Conservation (phyloP, 2,329 filamentous ascomycete species). For the Trichoderma sp. region DNA sequence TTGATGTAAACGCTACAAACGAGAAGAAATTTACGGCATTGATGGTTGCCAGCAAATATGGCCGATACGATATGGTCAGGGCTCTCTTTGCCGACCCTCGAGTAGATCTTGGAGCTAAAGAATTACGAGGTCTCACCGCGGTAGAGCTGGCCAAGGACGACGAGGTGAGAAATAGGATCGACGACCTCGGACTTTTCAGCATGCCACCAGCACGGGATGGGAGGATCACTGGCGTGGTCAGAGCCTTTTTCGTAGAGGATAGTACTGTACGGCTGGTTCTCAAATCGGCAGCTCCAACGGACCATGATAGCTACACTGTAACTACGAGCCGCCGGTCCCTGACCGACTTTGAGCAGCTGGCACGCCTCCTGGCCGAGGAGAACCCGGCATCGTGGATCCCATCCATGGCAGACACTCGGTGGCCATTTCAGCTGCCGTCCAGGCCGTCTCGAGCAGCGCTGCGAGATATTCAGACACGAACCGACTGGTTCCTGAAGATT, state of each 20-base stretch:
- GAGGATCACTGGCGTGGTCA: constrained; percentile 87
- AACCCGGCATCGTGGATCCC: constrained; percentile 97
- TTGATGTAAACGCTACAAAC: constrained; percentile 95
- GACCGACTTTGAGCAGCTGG: constrained; percentile 87
- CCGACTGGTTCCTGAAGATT: constrained; percentile 87
- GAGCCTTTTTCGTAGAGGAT: constrained; percentile 97
- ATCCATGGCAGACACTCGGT: constrained; percentile 73
- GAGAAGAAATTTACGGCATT: constrained; percentile 93
- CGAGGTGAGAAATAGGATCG: constrained; percentile 93
- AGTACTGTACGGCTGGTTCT: constrained; percentile 89
- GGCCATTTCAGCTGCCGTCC: constrained; percentile 90
- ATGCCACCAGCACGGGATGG: constrained; percentile 72
- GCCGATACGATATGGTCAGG: constrained; percentile 88
- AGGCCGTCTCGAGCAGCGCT: constrained; percentile 86
- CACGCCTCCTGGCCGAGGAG: constrained; percentile 80
- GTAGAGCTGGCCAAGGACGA: constrained; percentile 98
- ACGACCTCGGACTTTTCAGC: constrained; percentile 86
- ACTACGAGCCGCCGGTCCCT: constrained; percentile 90
- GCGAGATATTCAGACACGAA: constrained; percentile 81
- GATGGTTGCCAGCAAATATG: constrained; percentile 99
- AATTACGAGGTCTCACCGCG: constrained; percentile 85
- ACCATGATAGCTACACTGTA: constrained; percentile 82
- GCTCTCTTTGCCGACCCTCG: constrained; percentile 84
- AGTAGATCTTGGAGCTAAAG: constrained; percentile 82
- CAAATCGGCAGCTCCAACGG: constrained; percentile 89